Evolutionary conservation across 1,284 basidiomycete genomes (phyloP).

Genomic region (Flammula alnicola): DNA sequence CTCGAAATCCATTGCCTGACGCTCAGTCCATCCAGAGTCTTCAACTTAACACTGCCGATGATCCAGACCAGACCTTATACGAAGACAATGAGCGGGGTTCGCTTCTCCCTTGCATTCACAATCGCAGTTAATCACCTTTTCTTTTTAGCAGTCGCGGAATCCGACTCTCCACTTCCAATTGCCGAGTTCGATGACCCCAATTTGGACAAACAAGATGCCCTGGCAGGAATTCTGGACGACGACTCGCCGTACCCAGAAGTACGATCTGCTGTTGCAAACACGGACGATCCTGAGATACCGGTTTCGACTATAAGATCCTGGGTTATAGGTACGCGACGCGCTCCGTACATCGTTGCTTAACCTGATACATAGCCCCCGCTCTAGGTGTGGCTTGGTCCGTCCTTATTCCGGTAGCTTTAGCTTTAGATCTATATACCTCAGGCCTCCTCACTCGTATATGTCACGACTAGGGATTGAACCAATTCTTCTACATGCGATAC

Average conservation of each 20-base stretch:
- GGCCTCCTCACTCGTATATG: background rate
- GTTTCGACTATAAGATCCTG: slow-evolving; percentile 62
- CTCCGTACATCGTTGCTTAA: background rate
- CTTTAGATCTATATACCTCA: background rate
- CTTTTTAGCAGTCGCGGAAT: too few species aligned
- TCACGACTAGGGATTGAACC: slow-evolving; percentile 48
- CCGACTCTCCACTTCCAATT: too few species aligned
- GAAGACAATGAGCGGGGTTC: too few species aligned
- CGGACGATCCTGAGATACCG: slow-evolving; percentile 64
- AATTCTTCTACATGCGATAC: slow-evolving; percentile 65
- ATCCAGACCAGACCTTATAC: too few species aligned
- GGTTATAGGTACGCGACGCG: slow-evolving; percentile 30
- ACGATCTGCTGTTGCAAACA: slow-evolving; percentile 68
- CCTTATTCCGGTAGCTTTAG: slow-evolving; percentile 43
- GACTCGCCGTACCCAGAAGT: slow-evolving; percentile 37
- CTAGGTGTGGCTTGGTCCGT: slow-evolving; percentile 55
- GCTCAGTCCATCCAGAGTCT: too few species aligned
- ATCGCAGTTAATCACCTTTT: too few species aligned
- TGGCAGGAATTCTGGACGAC: slow-evolving; percentile 26
- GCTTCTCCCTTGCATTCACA: too few species aligned
- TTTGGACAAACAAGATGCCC: too few species aligned
- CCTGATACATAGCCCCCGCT: background rate
- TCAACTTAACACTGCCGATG: too few species aligned
- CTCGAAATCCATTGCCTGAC: too few species aligned
- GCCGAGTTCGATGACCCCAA: too few species aligned